Evolutionary conservation across 768 basidiomycete species (phyloP).

Genomic region (Boletus bicolor): DNA sequence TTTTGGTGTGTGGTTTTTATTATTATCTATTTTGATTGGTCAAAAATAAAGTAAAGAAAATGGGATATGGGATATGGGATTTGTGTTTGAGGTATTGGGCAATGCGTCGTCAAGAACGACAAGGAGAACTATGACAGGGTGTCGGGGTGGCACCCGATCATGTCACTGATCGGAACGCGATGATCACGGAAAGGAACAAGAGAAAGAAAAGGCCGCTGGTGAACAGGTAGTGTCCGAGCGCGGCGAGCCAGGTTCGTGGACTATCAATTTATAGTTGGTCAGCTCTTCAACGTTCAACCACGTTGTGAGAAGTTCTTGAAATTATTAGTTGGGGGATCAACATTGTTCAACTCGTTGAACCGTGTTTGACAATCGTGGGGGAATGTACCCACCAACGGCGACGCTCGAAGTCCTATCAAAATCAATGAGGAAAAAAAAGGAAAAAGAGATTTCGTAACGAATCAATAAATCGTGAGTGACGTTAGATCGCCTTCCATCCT

Average conservation of each 20-base stretch:
- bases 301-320: background rate
- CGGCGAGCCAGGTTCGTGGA: background rate
- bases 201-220: background rate
- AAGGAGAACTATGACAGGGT: background rate
- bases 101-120: slow-evolving; percentile 2
- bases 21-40: background rate
- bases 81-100: background rate
- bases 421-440: background rate
- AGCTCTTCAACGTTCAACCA: background rate
- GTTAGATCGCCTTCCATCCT: background rate
- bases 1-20: background rate
- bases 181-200: slow-evolving; percentile 2
- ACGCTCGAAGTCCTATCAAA: background rate
- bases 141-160: slow-evolving; percentile 8
- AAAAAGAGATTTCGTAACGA: background rate
- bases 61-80: background rate
- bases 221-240: background rate
- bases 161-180: background rate
- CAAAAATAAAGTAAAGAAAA: background rate
- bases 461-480: background rate
- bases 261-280: no score
- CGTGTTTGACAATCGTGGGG: background rate
- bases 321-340: background rate
- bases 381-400: background rate
- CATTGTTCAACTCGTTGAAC: background rate